Evolutionary conservation across 371 early-diverging fungal species (phyloP).

Genomic region (Mortierella sp.): DNA sequence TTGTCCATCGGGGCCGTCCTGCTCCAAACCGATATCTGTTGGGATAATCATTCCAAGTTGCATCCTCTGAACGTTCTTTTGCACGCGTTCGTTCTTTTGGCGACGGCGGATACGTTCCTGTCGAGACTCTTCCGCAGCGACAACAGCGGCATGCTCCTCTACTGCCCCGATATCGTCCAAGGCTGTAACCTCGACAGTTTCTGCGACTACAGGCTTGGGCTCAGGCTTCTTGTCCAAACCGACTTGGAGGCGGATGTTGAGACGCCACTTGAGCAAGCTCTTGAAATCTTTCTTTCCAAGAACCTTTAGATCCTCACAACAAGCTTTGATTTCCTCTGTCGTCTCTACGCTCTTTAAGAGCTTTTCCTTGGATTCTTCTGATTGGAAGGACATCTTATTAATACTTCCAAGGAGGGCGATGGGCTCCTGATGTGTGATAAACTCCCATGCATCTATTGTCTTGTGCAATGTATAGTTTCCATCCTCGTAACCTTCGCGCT

Average conservation of each 20-base stretch:
- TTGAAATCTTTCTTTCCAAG: conserved; percentile 95
- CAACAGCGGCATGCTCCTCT: conserved; percentile 61
- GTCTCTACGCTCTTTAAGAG: conserved; percentile 77
- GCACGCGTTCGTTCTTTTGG: conserved; percentile 78
- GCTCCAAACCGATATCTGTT: conserved; percentile 86
- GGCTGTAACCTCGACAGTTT: conserved; percentile 44
- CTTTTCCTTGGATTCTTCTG: conserved; percentile 68
- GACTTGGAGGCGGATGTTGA: conserved; percentile 73
- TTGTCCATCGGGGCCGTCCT: conserved; percentile 73
- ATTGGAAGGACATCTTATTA: conserved; percentile 80
- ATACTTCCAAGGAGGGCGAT: conserved; percentile 79
- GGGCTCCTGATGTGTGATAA: conserved; percentile 84
- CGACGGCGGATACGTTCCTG: conserved; percentile 58
- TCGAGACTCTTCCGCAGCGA: conserved; percentile 64
- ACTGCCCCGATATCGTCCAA: conserved; percentile 57
- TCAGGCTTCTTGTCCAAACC: conserved; percentile 58
- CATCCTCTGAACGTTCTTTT: conserved; percentile 87
- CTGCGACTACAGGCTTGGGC: conserved; percentile 43
- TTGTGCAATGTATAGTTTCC: conserved; percentile 91
- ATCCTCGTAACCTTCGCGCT: conserved; percentile 97
- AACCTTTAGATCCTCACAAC: conserved; percentile 91
- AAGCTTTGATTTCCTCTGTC: conserved; percentile 82
- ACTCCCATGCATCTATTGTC: conserved; percentile 78
- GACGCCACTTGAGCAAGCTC: conserved; percentile 90
- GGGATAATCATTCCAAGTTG: conserved; percentile 95